Percentiles rank a stretch among this genome's conserved stretches.
These are phyloP conservation scores for Backusella tuberculispora DNA, from an alignment of 192 early-diverging fungal species.

Conservation along the genomic window DNA sequence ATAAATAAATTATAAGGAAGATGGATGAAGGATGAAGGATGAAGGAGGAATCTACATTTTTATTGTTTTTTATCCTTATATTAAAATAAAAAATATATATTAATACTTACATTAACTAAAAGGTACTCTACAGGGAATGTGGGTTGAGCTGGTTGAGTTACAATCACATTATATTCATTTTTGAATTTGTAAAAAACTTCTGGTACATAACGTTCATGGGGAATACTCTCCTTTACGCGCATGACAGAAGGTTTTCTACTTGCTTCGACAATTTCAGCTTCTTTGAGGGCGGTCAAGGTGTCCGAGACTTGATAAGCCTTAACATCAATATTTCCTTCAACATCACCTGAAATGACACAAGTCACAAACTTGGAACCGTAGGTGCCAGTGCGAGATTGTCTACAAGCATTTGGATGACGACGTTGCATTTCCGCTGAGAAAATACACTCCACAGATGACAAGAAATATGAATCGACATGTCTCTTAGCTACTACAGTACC, in stretches of 20 bases:
- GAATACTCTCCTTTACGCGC: conserved; percentile 75
- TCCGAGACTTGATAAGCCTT: conserved; percentile 93
- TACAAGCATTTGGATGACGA: conserved; percentile 67
- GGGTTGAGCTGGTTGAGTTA: conserved; percentile 90
- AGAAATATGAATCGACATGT: conserved; percentile 91
- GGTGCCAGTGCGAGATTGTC: conserved; percentile 74
- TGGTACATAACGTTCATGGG: conserved; percentile 84
- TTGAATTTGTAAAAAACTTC: conserved; percentile 97
- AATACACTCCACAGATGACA: conserved; percentile 88
- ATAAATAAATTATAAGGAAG: conserved; percentile 18
- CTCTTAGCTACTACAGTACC: conserved; percentile 88
- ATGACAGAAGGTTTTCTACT: conserved; percentile 85
- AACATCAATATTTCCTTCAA: conserved; percentile 85
- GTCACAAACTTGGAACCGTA: conserved; percentile 97
- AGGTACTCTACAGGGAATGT: conserved; percentile 98
- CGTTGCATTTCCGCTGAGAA: conserved; percentile 87
- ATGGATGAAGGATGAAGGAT: neutral
- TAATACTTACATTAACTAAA: conserved; percentile 78
- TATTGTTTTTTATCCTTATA: neutral
- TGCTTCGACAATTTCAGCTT: conserved; percentile 91
- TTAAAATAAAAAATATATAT: neutral
- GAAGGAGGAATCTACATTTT: too few relatives aligned
- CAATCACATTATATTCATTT: conserved; percentile 90
- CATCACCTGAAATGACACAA: conserved; percentile 89
- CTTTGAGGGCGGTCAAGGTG: conserved; percentile 84